A percentile compares a stretch with the other conserved stretches of the same genome.
These are phyloP conservation scores for Mycosphaerella sp. DNA, from an alignment of 2,329 filamentous ascomycete genomes.

Conservation along the genomic window DNA sequence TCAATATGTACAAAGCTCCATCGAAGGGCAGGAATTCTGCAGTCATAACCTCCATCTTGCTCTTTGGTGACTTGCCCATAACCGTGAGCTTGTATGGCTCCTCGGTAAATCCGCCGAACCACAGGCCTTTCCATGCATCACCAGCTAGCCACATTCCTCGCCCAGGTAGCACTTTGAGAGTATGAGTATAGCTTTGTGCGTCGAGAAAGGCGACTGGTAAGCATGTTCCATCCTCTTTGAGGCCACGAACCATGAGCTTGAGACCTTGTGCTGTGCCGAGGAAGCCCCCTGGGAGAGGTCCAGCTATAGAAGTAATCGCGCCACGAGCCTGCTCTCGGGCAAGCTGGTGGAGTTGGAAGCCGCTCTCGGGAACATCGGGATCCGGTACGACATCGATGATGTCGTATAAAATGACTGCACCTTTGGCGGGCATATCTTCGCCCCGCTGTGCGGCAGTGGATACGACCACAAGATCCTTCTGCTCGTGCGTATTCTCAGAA, in stretches of 20 bases:
- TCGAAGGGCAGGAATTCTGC: slow-evolving; percentile 87
- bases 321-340: slow-evolving; percentile 89
- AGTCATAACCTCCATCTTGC: slow-evolving; percentile 68
- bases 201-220: slow-evolving; percentile 96
- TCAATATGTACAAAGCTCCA: slow-evolving; percentile 73
- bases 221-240: slow-evolving; percentile 90
- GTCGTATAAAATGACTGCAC: slow-evolving; percentile 84
- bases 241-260: slow-evolving; percentile 91
- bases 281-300: slow-evolving; percentile 69
- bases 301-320: slow-evolving; percentile 76
- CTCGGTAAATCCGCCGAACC: slow-evolving; percentile 95
- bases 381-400: slow-evolving; percentile 88
- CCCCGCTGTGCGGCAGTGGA: slow-evolving; percentile 82
- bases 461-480: slow-evolving; percentile 72
- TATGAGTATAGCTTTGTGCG: slow-evolving; percentile 87
- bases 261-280: slow-evolving; percentile 89
- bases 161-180: slow-evolving; percentile 73
- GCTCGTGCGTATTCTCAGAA: slow-evolving; percentile 84
- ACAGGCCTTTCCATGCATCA: slow-evolving; percentile 87
- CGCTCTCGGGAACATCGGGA: slow-evolving; percentile 76
- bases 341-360: slow-evolving; percentile 75
- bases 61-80: slow-evolving; percentile 72
- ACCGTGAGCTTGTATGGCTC: slow-evolving; percentile 94
- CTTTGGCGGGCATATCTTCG: slow-evolving; percentile 81
- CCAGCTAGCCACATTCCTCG: slow-evolving; percentile 83